Base-by-base conservation (phyloP, 225 moss, liverwort and hornwort species). In the Takakia lepidozioides region DNA sequence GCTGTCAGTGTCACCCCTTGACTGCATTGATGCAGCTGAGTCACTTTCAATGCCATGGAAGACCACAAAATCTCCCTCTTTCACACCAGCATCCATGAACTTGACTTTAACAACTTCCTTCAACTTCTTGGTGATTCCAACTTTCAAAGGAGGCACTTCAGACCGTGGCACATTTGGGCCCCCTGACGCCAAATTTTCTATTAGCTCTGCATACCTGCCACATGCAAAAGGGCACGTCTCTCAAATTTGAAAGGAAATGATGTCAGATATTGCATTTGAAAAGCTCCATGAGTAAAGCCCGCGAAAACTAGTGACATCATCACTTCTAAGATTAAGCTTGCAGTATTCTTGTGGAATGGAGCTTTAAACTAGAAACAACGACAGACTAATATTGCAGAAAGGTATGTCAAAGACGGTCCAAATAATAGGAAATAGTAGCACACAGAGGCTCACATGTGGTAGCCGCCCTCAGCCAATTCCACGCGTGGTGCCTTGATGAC, bases 391-490 rank as follows among this genome's bases (percentile, higher is more conserved):
- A n/a, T n/a, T n/a, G n/a, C n/a, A n/a, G n/a, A n/a, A n/a, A n/a
- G n/a, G n/a, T n/a, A n/a, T n/a, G n/a, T n/a, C n/a, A n/a, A n/a
- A n/a, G n/a, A n/a, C n/a, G n/a, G n/a, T n/a, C n/a, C n/a, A n/a
- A n/a, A n/a, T n/a, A n/a, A n/a, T n/a, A n/a, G n/a, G n/a, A n/a
- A n/a, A n/a, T n/a, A n/a, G n/a, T n/a, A n/a, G n/a, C n/a, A n/a
- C n/a, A n/a, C n/a, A n/a, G 28, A 10, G 18, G 17, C 60, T 88
- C 76, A 89, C 91, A 91, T 98, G 72, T 85, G 61, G 43, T 83
- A 91, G 58, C 95, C 95, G 52, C 72, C 78, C 27, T 91, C 91
- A 61, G 95, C 77, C 56, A 98, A 59, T 49, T 82, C 82, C 70
- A 85, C 67, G 38, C 78, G 66, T 48, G 80, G 90, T 38, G 85